Percentiles rank a stretch among this genome's conserved stretches.
Conservation (phyloP, 139 green algal species). For the Chlorella ohadii region DNA sequence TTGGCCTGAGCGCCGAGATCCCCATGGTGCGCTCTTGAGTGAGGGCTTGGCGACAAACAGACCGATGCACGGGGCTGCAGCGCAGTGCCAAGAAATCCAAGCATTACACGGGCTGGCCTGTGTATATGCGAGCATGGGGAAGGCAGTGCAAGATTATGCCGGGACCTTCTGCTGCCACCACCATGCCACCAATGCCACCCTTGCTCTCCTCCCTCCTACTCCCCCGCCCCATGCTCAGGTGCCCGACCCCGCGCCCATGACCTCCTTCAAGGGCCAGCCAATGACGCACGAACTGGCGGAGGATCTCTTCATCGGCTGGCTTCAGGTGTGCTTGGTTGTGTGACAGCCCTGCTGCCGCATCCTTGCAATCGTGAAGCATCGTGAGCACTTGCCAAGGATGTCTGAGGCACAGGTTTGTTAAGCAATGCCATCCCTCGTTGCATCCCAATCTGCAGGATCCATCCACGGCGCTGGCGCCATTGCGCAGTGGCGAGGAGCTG, state of each 20-base stretch:
- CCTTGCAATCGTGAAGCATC: too few relatives aligned
- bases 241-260: slow-evolving; percentile 81
- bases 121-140: too few relatives aligned
- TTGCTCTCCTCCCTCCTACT: neutral
- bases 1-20: slow-evolving; percentile 67
- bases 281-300: slow-evolving; percentile 88
- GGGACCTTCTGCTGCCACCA: neutral
- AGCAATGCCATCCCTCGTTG: too few relatives aligned
- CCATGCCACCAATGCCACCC: neutral
- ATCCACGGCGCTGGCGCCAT: neutral
- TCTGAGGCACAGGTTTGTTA: too few relatives aligned
- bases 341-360: too few relatives aligned
- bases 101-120: too few relatives aligned
- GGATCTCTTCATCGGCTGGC: slow-evolving; percentile 75
- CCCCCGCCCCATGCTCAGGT: neutral
- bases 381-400: too few relatives aligned
- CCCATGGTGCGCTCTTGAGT: slow-evolving; percentile 47
- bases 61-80: too few relatives aligned
- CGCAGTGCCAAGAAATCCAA: too few relatives aligned
- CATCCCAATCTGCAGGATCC: neutral
- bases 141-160: neutral
- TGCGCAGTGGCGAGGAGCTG: neutral
- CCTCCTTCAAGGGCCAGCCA: slow-evolving; percentile 73
- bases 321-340: too few relatives aligned
- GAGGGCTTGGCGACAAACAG: too few relatives aligned